Conservation (phyloP, 139 green algal genomes). For the Gonium pectorale region DNA sequence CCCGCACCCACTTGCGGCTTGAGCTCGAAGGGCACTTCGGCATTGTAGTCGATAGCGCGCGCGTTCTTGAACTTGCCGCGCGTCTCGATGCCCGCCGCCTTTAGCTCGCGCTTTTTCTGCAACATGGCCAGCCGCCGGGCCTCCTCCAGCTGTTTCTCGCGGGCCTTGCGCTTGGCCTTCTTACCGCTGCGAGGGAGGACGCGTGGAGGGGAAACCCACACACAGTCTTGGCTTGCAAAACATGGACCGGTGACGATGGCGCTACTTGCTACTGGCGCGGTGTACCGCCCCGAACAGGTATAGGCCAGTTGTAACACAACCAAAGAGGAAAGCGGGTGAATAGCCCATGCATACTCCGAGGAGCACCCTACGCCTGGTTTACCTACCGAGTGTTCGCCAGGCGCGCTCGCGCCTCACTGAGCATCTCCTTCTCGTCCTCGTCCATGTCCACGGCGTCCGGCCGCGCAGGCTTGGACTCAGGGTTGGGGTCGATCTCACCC, state of each 20-base stretch:
- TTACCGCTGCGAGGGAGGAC: conserved; percentile 96
- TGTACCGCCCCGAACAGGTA: too few relatives aligned
- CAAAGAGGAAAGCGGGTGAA: too few relatives aligned
- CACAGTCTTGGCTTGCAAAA: too few relatives aligned
- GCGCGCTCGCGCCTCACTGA: conserved; percentile 94
- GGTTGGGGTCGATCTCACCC: conserved; percentile 99
- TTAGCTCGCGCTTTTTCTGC: conserved; percentile 97
- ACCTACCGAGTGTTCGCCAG: conserved; percentile 95
- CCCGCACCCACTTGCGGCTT: conserved; percentile 73
- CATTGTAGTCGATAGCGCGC: conserved; percentile 85
- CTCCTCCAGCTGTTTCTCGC: conserved; percentile 98
- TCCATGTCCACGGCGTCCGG: conserved; percentile 99
- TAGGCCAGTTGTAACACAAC: too few relatives aligned
- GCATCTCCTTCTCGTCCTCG: conserved; percentile 99
- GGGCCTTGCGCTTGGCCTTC: conserved; percentile 98
- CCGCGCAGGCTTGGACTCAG: conserved; percentile 94
- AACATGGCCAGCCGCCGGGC: conserved; percentile 91
- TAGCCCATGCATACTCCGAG: too few relatives aligned
- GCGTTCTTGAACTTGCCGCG: conserved; percentile 11
- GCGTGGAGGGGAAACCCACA: too few relatives aligned
- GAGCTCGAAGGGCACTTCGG: conserved; percentile 95
- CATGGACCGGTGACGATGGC: too few relatives aligned
- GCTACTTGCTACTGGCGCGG: too few relatives aligned
- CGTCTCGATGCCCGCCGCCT: conserved; percentile 49
- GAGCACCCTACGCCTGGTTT: neutral